A percentile compares a stretch with the other conserved stretches of the same genome.
Conservation (phyloP, 148 eudicot genomes). For the Silene latifolia region DNA sequence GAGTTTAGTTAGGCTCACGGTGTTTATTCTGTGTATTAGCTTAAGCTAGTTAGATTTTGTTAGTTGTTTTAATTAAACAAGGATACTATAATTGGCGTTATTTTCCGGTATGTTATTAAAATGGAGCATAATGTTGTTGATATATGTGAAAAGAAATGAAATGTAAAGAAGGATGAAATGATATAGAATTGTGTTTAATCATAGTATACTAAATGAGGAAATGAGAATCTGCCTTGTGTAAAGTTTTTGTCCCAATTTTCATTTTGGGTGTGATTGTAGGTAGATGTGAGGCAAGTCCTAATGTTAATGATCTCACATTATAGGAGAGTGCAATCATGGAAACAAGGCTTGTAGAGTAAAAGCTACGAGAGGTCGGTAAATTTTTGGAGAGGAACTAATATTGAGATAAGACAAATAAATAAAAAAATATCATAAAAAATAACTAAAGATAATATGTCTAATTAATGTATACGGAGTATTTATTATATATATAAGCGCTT, state of each 20-base stretch:
- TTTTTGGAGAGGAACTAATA: no score
- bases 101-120: background rate
- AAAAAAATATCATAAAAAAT: no score
- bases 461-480: no score
- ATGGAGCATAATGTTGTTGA: background rate
- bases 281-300: conserved; percentile 9
- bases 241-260: conserved; percentile 8
- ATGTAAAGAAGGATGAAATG: background rate
- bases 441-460: no score
- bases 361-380: no score
- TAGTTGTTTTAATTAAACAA: background rate
- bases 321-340: background rate
- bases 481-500: no score
- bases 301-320: conserved; percentile 1
- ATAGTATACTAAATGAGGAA: conserved; percentile 30
- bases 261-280: background rate
- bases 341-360: background rate
- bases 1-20: no score
- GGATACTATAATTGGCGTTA: no score
- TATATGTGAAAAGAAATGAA: background rate
- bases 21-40: background rate
- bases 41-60: background rate
- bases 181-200: conserved; percentile 5
- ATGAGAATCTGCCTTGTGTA: conserved; percentile 27
- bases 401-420: no score